Percentiles rank a stretch among this genome's conserved stretches.
Evolutionary conservation across 1,284 basidiomycete genomes (phyloP).

Genomic region (Irpex sp.): DNA sequence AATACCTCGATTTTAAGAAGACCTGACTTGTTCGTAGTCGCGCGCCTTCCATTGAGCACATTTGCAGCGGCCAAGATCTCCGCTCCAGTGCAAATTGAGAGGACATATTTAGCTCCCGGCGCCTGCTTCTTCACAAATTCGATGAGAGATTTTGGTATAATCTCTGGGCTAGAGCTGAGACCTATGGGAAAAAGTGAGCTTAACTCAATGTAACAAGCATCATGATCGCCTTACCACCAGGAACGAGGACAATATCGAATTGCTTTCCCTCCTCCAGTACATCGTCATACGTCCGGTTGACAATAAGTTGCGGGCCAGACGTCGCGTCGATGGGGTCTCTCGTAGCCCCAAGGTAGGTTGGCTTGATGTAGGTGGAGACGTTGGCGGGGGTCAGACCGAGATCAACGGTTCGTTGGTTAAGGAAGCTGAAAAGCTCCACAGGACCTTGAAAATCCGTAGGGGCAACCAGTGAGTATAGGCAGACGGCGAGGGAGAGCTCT

Average conservation of each 20-base stretch:
- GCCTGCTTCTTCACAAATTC: slow-evolving; percentile 33
- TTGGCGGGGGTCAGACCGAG: slow-evolving; percentile 28
- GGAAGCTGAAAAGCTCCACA: slow-evolving; percentile 37
- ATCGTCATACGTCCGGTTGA: slow-evolving; percentile 38
- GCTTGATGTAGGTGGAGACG: slow-evolving; percentile 34
- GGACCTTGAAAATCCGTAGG: slow-evolving; percentile 42
- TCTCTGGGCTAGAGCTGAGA: background rate
- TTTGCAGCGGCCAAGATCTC: slow-evolving; percentile 36
- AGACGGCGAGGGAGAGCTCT: slow-evolving; percentile 14
- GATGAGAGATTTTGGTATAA: background rate
- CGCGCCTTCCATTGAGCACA: slow-evolving; percentile 36
- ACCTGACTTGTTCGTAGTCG: slow-evolving; percentile 40
- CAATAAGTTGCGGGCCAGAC: slow-evolving; percentile 33
- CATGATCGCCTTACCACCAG: slow-evolving; percentile 12
- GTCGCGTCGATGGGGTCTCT: slow-evolving; percentile 22
- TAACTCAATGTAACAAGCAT: slow-evolving; percentile 2
- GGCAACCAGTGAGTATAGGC: slow-evolving; percentile 14
- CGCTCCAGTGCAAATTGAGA: slow-evolving; percentile 45
- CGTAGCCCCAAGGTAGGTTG: slow-evolving; percentile 15
- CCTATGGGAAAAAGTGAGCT: slow-evolving; percentile 1
- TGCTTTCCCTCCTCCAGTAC: slow-evolving; percentile 18
- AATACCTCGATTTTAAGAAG: slow-evolving; percentile 20
- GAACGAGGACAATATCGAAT: slow-evolving; percentile 16
- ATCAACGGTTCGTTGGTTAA: slow-evolving; percentile 29
- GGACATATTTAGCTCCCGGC: slow-evolving; percentile 35